Percentiles rank a stretch among this genome's conserved stretches.
Evolutionary conservation across 768 basidiomycete genomes (phyloP).

Genomic region (Hygrocybe coccinea): DNA sequence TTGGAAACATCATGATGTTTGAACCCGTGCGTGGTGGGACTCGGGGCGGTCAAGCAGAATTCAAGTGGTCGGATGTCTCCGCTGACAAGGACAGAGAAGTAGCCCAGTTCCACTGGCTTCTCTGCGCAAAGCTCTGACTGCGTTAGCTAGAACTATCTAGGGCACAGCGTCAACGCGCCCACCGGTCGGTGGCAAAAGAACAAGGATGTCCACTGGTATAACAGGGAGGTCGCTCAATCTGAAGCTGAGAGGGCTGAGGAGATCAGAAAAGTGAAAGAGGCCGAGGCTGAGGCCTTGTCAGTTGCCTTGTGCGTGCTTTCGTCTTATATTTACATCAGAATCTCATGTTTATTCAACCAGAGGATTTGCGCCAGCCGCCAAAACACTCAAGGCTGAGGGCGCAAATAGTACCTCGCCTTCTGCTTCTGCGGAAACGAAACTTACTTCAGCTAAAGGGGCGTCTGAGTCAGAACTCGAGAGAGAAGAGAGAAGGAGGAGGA

Average conservation of each 20-base stretch:
- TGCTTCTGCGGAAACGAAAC: conserved; percentile 19
- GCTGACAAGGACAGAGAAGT: conserved; percentile 94
- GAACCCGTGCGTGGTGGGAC: conserved; percentile 87
- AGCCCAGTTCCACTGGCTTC: conserved; percentile 3
- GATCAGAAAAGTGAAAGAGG: conserved; percentile 75
- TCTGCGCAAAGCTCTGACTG: neutral
- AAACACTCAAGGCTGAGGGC: conserved; percentile 25
- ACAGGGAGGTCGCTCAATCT: conserved; percentile 47
- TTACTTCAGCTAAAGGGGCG: conserved; percentile 19
- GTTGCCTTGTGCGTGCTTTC: conserved; percentile 59
- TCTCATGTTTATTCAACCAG: conserved; percentile 33
- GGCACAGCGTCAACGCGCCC: conserved; percentile 91
- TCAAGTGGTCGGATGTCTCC: conserved; percentile 87
- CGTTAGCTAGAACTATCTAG: conserved; percentile 78
- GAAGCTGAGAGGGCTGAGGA: conserved; percentile 61
- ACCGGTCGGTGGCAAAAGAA: conserved; percentile 97
- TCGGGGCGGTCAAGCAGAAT: conserved; percentile 85
- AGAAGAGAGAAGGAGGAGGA: conserved; percentile 49
- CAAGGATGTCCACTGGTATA: conserved; percentile 96
- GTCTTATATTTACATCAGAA: neutral
- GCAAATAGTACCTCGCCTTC: conserved; percentile 12
- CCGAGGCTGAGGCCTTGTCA: conserved; percentile 83
- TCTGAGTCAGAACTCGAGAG: conserved; percentile 34
- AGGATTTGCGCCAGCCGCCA: conserved; percentile 62
- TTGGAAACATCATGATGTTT: conserved; percentile 58